A percentile compares a stretch with the other conserved stretches of the same genome.
phyloP scores from a whole-genome alignment of 2,329 filamentous ascomycete species.

The Colletotrichum incanum region DNA sequence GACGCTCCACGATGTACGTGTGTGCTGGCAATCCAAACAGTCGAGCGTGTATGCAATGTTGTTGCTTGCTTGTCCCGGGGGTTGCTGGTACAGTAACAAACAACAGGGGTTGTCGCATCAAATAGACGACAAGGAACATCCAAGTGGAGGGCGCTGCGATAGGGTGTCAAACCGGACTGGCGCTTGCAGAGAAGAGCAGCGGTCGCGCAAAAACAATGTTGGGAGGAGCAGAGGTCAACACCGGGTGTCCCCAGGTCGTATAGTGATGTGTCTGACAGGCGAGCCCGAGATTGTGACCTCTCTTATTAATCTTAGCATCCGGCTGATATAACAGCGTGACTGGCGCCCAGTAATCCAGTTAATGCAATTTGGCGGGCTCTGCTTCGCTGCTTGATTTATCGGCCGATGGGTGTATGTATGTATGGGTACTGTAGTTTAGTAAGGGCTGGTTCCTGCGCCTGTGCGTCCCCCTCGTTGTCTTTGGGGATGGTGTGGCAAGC shows the following conservation, averaged over 20 bases:
- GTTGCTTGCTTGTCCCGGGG: slow-evolving; percentile 31
- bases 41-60: slow-evolving; percentile 28
- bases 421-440: slow-evolving; percentile 14
- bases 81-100: slow-evolving; percentile 45
- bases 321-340: slow-evolving; percentile 3
- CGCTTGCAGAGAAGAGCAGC: slow-evolving; percentile 4
- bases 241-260: neutral
- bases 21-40: slow-evolving; percentile 23
- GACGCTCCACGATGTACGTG: slow-evolving; percentile 26
- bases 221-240: slow-evolving; percentile 19
- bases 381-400: slow-evolving; percentile 28
- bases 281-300: slow-evolving; percentile 14
- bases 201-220: slow-evolving; percentile 24
- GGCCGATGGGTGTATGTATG: neutral
- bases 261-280: neutral
- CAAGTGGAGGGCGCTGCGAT: slow-evolving; percentile 27
- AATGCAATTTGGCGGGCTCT: slow-evolving; percentile 29
- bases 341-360: slow-evolving; percentile 21
- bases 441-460: slow-evolving; percentile 13
- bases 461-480: slow-evolving; percentile 23
- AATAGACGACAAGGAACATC: slow-evolving; percentile 39
- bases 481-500: neutral
- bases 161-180: neutral
- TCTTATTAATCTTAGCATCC: slow-evolving; percentile 25
- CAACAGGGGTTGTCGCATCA: slow-evolving; percentile 45